Percentiles rank a stretch among this genome's conserved stretches.
phyloP scores from a whole-genome alignment of 2,329 filamentous ascomycete genomes.

The Pseudopyrenochaeta lycopersici region DNA sequence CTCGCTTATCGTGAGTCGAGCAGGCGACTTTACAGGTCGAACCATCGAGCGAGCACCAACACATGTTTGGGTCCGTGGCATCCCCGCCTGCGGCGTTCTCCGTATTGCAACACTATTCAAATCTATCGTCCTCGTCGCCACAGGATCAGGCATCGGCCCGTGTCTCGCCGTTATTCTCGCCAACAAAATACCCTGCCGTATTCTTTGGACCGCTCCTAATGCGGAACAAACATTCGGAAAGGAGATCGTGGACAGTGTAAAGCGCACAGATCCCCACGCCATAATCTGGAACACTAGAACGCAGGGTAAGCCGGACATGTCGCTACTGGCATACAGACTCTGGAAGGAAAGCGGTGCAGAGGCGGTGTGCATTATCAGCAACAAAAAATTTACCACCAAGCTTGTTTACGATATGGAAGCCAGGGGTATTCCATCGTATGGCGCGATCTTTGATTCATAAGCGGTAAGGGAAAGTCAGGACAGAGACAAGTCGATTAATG shows the following conservation, averaged over 20 bases:
- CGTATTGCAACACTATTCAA: constrained; percentile 48
- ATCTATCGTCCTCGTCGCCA: constrained; percentile 48
- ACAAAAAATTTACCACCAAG: constrained; percentile 73
- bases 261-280: constrained; percentile 67
- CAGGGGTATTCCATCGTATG: constrained; percentile 73
- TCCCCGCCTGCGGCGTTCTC: constrained; percentile 48
- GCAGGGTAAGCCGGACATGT: constrained; percentile 70
- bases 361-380: constrained; percentile 78
- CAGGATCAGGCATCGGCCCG: constrained; percentile 50
- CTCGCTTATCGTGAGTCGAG: constrained; percentile 48
- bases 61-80: constrained; percentile 48
- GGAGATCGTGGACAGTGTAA: constrained; percentile 67
- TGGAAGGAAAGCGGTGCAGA: constrained; percentile 64
- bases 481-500: too few relatives aligned
- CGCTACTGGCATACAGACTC: constrained; percentile 65
- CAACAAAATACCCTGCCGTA: constrained; percentile 61
- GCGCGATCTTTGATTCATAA: constrained; percentile 77
- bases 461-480: too few relatives aligned
- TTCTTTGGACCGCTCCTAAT: constrained; percentile 75
- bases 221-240: constrained; percentile 72
- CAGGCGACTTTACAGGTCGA: constrained; percentile 50
- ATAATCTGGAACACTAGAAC: constrained; percentile 73
- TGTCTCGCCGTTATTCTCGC: constrained; percentile 63
- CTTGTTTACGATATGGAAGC: constrained; percentile 76
- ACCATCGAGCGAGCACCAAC: constrained; percentile 43